Base-by-base conservation (phyloP, 345 rosid species). In the Bretschneidera sinensis region DNA sequence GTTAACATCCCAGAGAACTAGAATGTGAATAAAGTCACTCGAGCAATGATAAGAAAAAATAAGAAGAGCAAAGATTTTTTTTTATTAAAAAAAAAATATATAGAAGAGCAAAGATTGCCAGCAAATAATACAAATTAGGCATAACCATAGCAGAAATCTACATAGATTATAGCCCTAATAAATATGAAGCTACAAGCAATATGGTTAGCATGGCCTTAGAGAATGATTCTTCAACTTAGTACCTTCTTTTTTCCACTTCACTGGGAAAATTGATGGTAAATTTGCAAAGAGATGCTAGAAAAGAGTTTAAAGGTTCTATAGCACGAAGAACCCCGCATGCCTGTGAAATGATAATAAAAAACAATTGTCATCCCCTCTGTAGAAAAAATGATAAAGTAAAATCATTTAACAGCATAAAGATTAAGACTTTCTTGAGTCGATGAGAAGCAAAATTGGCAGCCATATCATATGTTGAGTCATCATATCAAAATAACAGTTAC, bases 311-410 rank as follows among this genome's bases (percentile, higher is more conserved):
- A 58, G 99, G 99, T 73, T 94, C 97, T 59, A 90, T 78, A 61
- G 96, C 95, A 80, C 74, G 96, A 73, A 94, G 95, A 70, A 94
- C 91, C 57, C 99, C 99, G 78, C 97, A 94, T 55, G 99, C 99
- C 99, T 94, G 85, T 60, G 52, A 55, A 69, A 28, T n/a, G n/a
- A n/a, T n/a, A 57, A 22, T 51, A 51, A 75, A 17, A 59, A 59
- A 19, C 7, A 65, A 66, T n/a, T 18, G 60, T 50, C 63, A 72
- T 55, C 24, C 49, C 50, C n/a, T n/a, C n/a, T n/a, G n/a, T n/a
- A n/a, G n/a, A n/a, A n/a, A n/a, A n/a, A n/a, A 62, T 55, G 48
- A 53, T 60, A 48, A 59, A 18, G 51, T n/a, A 51, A 20, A 19
- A 49, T 16, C 19, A 64, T 9, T 68, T 39, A 43, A 57, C 33